phyloP scores from a whole-genome alignment of 208 protist genomes.

The Tetramitus jugosus region DNA sequence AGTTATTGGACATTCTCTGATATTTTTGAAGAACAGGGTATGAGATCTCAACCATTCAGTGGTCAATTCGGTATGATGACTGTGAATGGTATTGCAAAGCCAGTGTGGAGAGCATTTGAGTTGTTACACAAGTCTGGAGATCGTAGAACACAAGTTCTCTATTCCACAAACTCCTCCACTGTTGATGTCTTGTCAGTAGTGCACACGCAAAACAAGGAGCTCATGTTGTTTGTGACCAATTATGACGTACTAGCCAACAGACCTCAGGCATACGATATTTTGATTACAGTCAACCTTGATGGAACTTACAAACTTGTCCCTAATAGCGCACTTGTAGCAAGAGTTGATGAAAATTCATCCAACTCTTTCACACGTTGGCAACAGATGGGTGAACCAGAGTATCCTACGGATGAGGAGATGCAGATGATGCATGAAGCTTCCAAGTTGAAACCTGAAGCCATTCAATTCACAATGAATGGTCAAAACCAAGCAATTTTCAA shows the following conservation, averaged over 20 bases:
- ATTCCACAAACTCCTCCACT: not conserved
- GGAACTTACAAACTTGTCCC: too few relatives aligned
- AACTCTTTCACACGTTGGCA: not conserved
- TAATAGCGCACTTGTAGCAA: too few relatives aligned
- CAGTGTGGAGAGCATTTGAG: constrained; percentile 25
- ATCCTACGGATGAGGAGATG: not conserved
- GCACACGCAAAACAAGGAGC: not conserved
- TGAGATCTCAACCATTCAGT: not conserved
- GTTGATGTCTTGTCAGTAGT: not conserved
- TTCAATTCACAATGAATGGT: too few relatives aligned
- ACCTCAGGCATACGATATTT: too few relatives aligned
- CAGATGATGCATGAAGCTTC: not conserved
- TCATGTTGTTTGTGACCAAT: constrained; percentile 10
- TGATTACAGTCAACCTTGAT: not conserved
- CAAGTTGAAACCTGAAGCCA: too few relatives aligned
- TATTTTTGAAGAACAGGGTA: constrained; percentile 27
- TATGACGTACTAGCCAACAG: not conserved
- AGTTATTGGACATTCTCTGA: constrained; percentile 30
- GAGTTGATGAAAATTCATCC: not conserved
- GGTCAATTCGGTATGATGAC: constrained; percentile 25
- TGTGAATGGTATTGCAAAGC: constrained; percentile 8
- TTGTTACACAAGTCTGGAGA: constrained; percentile 11
- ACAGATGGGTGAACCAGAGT: not conserved
- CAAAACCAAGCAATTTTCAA: too few relatives aligned
- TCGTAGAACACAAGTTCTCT: not conserved